A percentile compares a stretch with the other conserved stretches of the same genome.
phyloP scores from a whole-genome alignment of 495 filamentous ascomycete species.

The Penicillium paxilli region DNA sequence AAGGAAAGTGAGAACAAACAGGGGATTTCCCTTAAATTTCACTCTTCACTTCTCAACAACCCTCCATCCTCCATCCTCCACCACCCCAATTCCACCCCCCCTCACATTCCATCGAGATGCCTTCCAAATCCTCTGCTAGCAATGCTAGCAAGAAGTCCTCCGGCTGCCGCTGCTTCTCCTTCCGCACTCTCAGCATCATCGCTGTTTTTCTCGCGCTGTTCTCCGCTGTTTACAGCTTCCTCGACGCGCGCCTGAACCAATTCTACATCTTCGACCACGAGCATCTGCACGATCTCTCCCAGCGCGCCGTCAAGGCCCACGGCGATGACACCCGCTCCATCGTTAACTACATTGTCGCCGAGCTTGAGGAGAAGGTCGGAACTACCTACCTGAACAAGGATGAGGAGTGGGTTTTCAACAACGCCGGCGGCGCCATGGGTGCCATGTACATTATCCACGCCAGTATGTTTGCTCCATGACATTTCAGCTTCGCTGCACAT shows the following conservation, averaged over 20 bases:
- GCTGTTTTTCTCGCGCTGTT: constrained; percentile 61
- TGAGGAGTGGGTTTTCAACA: constrained; percentile 58
- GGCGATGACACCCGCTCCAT: constrained; percentile 71
- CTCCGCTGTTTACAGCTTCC: constrained; percentile 57
- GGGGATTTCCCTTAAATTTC: not conserved
- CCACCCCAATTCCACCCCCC: constrained; percentile 1
- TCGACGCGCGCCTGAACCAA: constrained; percentile 67
- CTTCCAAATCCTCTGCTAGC: constrained; percentile 27
- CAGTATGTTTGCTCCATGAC: constrained; percentile 44
- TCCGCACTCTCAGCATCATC: constrained; percentile 52
- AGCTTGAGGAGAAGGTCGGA: constrained; percentile 38
- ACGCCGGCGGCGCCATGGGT: constrained; percentile 84
- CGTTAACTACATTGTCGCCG: constrained; percentile 61
- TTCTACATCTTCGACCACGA: constrained; percentile 76
- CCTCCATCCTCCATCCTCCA: not conserved
- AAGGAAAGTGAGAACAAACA: too few species aligned
- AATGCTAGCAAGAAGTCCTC: constrained; percentile 18
- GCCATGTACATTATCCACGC: constrained; percentile 89
- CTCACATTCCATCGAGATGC: constrained; percentile 16
- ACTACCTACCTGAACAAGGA: constrained; percentile 41
- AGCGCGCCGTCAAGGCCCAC: constrained; percentile 62
- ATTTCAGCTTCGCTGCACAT: not conserved
- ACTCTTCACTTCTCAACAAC: too few species aligned
- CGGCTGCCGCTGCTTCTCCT: constrained; percentile 26
- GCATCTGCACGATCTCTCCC: constrained; percentile 67